Percentiles rank a stretch among this genome's conserved stretches.
Evolutionary conservation across 1,139 yeast species (phyloP).

Genomic region (Scheffersomyces insectosa): DNA sequence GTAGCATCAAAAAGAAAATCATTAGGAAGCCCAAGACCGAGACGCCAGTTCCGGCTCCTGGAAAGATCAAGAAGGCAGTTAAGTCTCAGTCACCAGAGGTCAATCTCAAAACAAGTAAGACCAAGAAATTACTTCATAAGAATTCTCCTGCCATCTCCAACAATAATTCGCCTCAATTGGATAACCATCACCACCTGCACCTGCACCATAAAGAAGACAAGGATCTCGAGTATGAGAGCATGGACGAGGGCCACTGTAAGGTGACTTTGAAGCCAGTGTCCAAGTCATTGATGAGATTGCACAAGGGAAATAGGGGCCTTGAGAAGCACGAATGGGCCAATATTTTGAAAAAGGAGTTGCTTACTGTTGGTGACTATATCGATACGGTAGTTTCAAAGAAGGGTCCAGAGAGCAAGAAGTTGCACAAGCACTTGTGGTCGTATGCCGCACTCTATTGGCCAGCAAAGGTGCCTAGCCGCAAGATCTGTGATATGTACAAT

Average conservation of each 20-base stretch:
- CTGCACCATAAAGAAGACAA: slow-evolving; percentile 27
- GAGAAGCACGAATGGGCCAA: slow-evolving; percentile 86
- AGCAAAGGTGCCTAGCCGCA: slow-evolving; percentile 76
- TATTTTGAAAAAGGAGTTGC: slow-evolving; percentile 69
- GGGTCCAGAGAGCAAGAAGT: slow-evolving; percentile 32
- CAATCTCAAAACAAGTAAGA: slow-evolving; percentile 6
- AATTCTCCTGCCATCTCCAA: slow-evolving; percentile 8
- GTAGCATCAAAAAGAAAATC: slow-evolving; percentile 5
- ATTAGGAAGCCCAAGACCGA: slow-evolving; percentile 18
- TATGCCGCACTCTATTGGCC: slow-evolving; percentile 96
- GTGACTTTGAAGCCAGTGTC: slow-evolving; percentile 69
- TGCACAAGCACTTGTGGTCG: slow-evolving; percentile 80
- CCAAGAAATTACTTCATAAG: slow-evolving; percentile 12
- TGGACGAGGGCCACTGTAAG: slow-evolving; percentile 78
- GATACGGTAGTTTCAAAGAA: slow-evolving; percentile 16
- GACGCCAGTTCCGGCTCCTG: slow-evolving; percentile 13
- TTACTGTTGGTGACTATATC: slow-evolving; percentile 80
- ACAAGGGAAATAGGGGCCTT: slow-evolving; percentile 77
- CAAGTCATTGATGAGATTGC: slow-evolving; percentile 69
- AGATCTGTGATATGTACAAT: slow-evolving; percentile 82
- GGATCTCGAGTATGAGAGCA: slow-evolving; percentile 69
- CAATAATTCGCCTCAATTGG: slow-evolving; percentile 10
- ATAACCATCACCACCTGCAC: slow-evolving; percentile 1
- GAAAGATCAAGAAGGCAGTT: slow-evolving; percentile 4
- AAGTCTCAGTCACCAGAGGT: slow-evolving; percentile 22